Evolutionary conservation across 441 rosid genomes (phyloP), one percentile per base, ranked within the genome.

Genomic region (Erodium trifolium): DNA sequence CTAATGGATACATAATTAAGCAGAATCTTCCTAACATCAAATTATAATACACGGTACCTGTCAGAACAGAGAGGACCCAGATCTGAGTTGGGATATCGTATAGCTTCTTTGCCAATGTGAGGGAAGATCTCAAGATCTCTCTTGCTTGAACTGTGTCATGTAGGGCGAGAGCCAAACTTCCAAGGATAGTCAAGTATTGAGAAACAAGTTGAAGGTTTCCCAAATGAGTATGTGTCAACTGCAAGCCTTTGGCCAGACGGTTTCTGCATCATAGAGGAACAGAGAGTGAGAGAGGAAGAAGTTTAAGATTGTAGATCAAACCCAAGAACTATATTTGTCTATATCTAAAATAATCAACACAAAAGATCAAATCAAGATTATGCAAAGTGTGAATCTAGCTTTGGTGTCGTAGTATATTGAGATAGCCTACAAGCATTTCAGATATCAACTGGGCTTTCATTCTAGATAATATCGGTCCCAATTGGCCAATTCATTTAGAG

Each of bases 151-250:
- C 85, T 1, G 96, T 84, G 76, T 93, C 99, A 74, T 91, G 97
- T 73, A 93, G 73, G 63, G 91, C 89, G 75, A 93, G 93, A 72
- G 96, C 99, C 77, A 93, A 78, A 76, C 85, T 88, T 65, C 99
- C 99, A 57, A 93, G 88, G 77, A 91, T 81, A 63, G 96, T 89
- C 84, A 93, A 78, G 77, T 87, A 91, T 79, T 93, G 99, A 5
- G 99, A 76, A 78, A 91, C 92, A 68, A 91, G 96, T 82, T 93
- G 99, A 80, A 93, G 95, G 84, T 93, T 91, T 66, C 97, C 95
- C 92, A 89, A 82, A 75, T 89, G 87, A 79, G 78, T 81, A 77
- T 91, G 96, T 45, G 97, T 92, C 64, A 89, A 83, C 82, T 93
- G 97, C 84, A 93, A 81, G 64, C 99, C 99, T 80, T 89, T 88